A percentile compares a stretch with the other conserved stretches of the same genome.
These are phyloP conservation scores for Eucalyptus sp. DNA, from an alignment of 345 rosid genomes.

Conservation along the genomic window DNA sequence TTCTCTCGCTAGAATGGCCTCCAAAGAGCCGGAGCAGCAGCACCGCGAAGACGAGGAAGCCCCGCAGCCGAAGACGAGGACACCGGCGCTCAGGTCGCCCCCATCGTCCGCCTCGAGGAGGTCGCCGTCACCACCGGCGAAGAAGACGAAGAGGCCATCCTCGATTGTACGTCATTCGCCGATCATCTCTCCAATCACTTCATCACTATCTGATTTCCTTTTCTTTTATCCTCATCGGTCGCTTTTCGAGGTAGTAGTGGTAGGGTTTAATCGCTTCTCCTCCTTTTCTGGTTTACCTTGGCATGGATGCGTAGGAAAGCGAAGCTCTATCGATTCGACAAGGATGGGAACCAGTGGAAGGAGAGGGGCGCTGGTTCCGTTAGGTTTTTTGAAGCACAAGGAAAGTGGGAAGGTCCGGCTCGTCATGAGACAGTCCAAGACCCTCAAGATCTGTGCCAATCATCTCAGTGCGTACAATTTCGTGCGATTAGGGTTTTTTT, in stretches of 20 bases:
- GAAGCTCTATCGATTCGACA: slow-evolving; percentile 78
- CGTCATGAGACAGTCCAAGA: slow-evolving; percentile 87
- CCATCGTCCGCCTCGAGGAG: slow-evolving; percentile 74
- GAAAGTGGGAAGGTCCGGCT: slow-evolving; percentile 73
- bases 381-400: slow-evolving; percentile 74
- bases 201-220: background rate
- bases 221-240: background rate
- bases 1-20: slow-evolving; percentile 29
- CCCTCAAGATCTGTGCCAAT: slow-evolving; percentile 98
- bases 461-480: slow-evolving; percentile 45
- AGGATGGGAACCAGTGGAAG: slow-evolving; percentile 83
- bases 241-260: background rate
- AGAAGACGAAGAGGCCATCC: slow-evolving; percentile 69
- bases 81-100: slow-evolving; percentile 89
- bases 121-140: slow-evolving; percentile 84
- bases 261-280: background rate
- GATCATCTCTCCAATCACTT: background rate
- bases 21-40: slow-evolving; percentile 36
- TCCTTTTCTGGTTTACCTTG: background rate
- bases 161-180: slow-evolving; percentile 45
- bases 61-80: slow-evolving; percentile 78
- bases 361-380: slow-evolving; percentile 94
- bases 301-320: slow-evolving; percentile 42
- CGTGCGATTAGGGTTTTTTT: background rate
- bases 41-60: slow-evolving; percentile 60